Evolutionary conservation across 768 basidiomycete genomes (phyloP).

Genomic region (Collybiopsis confluens): DNA sequence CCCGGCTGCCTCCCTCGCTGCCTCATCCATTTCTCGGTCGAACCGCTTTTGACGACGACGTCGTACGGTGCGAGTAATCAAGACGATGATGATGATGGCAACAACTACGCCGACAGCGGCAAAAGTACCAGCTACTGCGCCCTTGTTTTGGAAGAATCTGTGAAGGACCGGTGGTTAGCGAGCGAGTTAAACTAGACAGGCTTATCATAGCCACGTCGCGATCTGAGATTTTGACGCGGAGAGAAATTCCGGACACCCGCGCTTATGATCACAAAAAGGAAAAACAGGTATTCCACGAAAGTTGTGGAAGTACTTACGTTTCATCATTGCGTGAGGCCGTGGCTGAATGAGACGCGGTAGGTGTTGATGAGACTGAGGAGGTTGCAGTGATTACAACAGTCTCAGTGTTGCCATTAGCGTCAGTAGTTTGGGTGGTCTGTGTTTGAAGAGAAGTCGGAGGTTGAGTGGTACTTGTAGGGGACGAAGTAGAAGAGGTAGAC

Average conservation of each 20-base stretch:
- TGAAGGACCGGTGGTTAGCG: not conserved
- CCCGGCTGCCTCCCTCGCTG: slow-evolving; percentile 55
- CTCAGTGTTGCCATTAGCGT: too few relatives aligned
- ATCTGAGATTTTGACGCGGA: not conserved
- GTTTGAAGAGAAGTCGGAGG: not conserved
- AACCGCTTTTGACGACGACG: slow-evolving; percentile 61
- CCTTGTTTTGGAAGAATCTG: slow-evolving; percentile 71
- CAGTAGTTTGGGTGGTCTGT: not conserved
- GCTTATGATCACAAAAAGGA: too few relatives aligned
- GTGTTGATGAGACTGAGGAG: not conserved
- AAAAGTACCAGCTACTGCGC: slow-evolving; percentile 71
- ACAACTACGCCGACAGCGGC: slow-evolving; percentile 63
- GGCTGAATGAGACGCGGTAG: not conserved
- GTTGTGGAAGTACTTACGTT: not conserved
- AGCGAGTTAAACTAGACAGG: not conserved
- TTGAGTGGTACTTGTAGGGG: not conserved
- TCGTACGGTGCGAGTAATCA: slow-evolving; percentile 50
- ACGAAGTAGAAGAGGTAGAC: not conserved
- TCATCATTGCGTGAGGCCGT: not conserved
- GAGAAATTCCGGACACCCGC: too few relatives aligned
- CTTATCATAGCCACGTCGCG: not conserved
- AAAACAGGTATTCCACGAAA: not conserved
- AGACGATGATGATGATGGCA: slow-evolving; percentile 43
- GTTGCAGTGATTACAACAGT: not conserved
- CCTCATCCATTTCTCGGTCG: slow-evolving; percentile 71